These are phyloP conservation scores for Scleroderma citrinum DNA, from an alignment of 768 basidiomycete genomes.

Conservation along the genomic window DNA sequence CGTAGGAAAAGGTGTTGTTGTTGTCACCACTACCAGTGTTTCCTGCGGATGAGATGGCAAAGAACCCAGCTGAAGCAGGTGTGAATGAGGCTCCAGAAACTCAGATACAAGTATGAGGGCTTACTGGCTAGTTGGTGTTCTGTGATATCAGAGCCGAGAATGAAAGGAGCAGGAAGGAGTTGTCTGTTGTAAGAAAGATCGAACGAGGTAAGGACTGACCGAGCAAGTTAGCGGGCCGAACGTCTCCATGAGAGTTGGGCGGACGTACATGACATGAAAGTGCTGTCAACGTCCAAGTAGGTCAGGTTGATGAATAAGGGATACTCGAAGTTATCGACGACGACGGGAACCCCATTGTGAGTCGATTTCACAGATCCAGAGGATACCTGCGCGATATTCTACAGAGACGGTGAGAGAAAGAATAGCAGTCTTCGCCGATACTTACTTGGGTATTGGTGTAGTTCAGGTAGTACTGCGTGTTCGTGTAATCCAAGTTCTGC, in stretches of 20 bases:
- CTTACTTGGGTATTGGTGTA: slow-evolving; percentile 37
- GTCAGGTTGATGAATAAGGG: slow-evolving; percentile 43
- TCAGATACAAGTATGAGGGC: slow-evolving; percentile 8
- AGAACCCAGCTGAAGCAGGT: slow-evolving; percentile 40
- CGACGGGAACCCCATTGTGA: slow-evolving; percentile 39
- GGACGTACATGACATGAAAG: slow-evolving; percentile 15
- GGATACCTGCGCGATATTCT: slow-evolving; percentile 49
- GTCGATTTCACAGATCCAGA: slow-evolving; percentile 41
- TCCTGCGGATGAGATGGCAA: slow-evolving; percentile 37
- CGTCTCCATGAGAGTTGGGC: neutral
- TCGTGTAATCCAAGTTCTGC: slow-evolving; percentile 58
- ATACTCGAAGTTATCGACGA: slow-evolving; percentile 49
- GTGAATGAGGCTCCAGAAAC: neutral
- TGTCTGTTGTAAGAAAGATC: slow-evolving; percentile 67
- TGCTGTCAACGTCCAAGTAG: slow-evolving; percentile 26
- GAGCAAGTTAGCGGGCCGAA: neutral
- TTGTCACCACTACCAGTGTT: slow-evolving; percentile 65
- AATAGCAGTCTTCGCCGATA: neutral
- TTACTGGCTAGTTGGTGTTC: slow-evolving; percentile 56
- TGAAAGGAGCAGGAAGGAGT: slow-evolving; percentile 52
- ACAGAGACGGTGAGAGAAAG: neutral
- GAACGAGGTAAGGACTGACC: slow-evolving; percentile 44
- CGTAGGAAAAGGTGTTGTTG: slow-evolving; percentile 61
- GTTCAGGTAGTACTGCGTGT: slow-evolving; percentile 56
- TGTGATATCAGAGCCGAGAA: slow-evolving; percentile 49